Evolutionary conservation across 1,284 basidiomycete genomes (phyloP), one percentile per base, ranked within the genome.

Genomic region (Irpex sp.): DNA sequence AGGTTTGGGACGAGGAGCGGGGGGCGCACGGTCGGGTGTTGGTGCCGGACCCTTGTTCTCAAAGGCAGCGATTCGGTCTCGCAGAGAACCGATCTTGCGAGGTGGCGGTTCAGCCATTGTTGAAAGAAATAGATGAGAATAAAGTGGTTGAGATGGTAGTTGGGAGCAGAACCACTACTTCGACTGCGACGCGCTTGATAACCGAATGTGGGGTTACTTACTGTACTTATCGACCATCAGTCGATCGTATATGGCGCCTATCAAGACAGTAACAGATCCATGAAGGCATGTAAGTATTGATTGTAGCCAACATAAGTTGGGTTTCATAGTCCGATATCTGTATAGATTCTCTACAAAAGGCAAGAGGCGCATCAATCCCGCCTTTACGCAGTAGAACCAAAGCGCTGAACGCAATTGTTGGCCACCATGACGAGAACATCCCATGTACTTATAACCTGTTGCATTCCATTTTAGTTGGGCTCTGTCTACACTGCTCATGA

Each of bases 31-130:
- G 8, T 44, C 40, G 26, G 85, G 76, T 2, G 76, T 74, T 26
- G 82, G 72, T 26, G 79, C 65, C 7, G 82, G 65, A 31, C 85
- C 75, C 65, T 79, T 76, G 66, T 80, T 85, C 81, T 93, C 90
- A 74, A 93, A 93, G 11, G 89, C 90, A 15, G 91, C 91, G 74
- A 93, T 93, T 71, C 91, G 85, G 78, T 93, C 91, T 71, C 88
- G 86, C 71, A 93, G 78, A 7, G 92, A 93, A 47, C 89, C 88
- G 34, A 82, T 79, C 72, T 92, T 92, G 64, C 81, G 82, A 13
- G 79, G 77, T 15, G 80, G 79, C 13, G 76, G 71, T 69, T 82
- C 81, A 60, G 83, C 80, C 82, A 84, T 84, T 34, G 44, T 67
- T 9, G 31, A 15, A 9, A 31, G 5, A 11, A 13, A 17, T 26